phyloP scores from a whole-genome alignment of 2,329 filamentous ascomycete genomes.

The Aspergillus sp. region DNA sequence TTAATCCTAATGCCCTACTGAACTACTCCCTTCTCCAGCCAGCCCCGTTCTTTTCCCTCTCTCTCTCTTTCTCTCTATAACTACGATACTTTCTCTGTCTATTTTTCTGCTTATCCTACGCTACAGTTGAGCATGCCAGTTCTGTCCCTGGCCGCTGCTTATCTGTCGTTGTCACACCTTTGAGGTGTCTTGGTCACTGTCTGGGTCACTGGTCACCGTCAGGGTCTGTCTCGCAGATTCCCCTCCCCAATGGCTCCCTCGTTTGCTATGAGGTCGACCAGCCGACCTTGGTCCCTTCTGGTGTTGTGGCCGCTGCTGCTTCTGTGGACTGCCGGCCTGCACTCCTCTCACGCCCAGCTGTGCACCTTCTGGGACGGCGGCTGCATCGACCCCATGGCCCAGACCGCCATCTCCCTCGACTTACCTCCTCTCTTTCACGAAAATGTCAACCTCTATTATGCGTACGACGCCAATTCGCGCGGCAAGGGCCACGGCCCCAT shows the following conservation, averaged over 20 bases:
- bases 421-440: constrained; percentile 29
- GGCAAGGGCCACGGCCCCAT: constrained; percentile 26
- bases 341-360: constrained; percentile 19
- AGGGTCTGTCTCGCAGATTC: neutral
- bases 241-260: constrained; percentile 13
- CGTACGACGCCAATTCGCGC: constrained; percentile 24
- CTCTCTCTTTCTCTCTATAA: neutral
- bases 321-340: constrained; percentile 11
- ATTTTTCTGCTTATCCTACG: neutral
- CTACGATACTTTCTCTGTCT: neutral
- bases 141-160: constrained; percentile 8
- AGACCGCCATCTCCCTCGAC: constrained; percentile 25
- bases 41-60: neutral
- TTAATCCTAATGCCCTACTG: neutral
- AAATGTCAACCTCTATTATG: constrained; percentile 27
- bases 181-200: constrained; percentile 19
- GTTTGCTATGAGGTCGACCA: constrained; percentile 5
- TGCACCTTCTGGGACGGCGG: constrained; percentile 28
- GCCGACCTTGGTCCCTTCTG: constrained; percentile 5
- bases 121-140: constrained; percentile 16
- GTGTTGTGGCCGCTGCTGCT: constrained; percentile 10
- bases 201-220: neutral
- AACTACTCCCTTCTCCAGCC: neutral
- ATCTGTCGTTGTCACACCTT: constrained; percentile 10
- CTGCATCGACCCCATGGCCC: constrained; percentile 32